Base-by-base conservation (phyloP, 2,329 filamentous ascomycete genomes). In the Metarhizium album region DNA sequence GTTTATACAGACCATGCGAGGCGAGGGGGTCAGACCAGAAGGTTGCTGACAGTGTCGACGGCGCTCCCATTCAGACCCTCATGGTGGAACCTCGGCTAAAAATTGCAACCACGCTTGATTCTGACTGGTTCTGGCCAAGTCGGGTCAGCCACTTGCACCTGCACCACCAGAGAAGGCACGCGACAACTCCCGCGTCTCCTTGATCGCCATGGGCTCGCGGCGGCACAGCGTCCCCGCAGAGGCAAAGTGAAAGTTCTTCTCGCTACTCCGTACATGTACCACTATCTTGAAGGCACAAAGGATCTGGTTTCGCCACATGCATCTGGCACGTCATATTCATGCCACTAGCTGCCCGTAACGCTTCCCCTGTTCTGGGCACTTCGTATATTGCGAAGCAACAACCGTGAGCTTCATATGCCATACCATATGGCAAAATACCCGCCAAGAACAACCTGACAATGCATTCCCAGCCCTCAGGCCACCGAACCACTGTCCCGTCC, bases 11-110 rank as follows among this genome's bases (percentile, higher is more conserved):
- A 40, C 5, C 37, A 40, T 18, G 37, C 16, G 37, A 40, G 6
- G 37, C 20, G 37, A 40, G 4, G 37, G 20, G 33, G 33, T 16
- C 33, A 13, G 18, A 40, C 37, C n/a, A 18, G 3, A 16, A 40
- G 20, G 40, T 43, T 13, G 8, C 40, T 4, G 18, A 38, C n/a
- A n/a, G 35, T 18, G 27, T 9, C 27, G 11, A 29, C 27, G 27
- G 27, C 7, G 27, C 27, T 9, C 6, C 16, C 16, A 16, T 40
- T 18, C n/a, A n/a, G n/a, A n/a, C n/a, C n/a, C 3, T 6, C 31
- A 49, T 57, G 62, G 62, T 48, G 58, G 59, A 66, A 64, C 62
- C 57, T 65, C 64, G 64, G 64, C 50, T 67, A 65, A 66, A 61
- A 49, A 27, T 35, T 35, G 29, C 8, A 42, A 22, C n/a, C n/a